Percentiles rank a stretch among this genome's conserved stretches.
Evolutionary conservation across 2,329 filamentous ascomycete species (phyloP).

Genomic region (Exophiala lecanii-corni): DNA sequence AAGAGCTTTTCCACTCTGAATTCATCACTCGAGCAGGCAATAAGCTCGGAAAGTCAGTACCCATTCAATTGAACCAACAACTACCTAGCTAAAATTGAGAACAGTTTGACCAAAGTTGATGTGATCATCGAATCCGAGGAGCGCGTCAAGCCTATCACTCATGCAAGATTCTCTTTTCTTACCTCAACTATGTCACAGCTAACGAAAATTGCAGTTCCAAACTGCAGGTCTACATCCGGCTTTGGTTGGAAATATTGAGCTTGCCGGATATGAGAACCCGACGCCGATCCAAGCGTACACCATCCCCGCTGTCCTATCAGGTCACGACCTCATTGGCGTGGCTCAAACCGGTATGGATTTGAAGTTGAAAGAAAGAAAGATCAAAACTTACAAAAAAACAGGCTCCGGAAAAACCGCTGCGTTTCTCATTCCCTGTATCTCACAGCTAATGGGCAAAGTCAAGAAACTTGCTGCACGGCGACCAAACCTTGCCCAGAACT

Average conservation of each 20-base stretch:
- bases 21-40: slow-evolving; percentile 52
- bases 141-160: slow-evolving; percentile 45
- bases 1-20: slow-evolving; percentile 63
- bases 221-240: slow-evolving; percentile 79
- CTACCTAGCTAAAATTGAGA: too few relatives aligned
- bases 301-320: slow-evolving; percentile 71
- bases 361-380: slow-evolving; percentile 12
- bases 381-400: slow-evolving; percentile 34
- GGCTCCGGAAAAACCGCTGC: slow-evolving; percentile 96
- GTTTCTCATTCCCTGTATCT: slow-evolving; percentile 83
- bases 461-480: slow-evolving; percentile 78
- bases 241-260: slow-evolving; percentile 70
- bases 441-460: slow-evolving; percentile 90
- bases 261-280: slow-evolving; percentile 65
- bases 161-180: slow-evolving; percentile 34
- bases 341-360: slow-evolving; percentile 74
- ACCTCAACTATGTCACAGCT: too few relatives aligned
- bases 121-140: slow-evolving; percentile 48
- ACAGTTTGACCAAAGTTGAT: slow-evolving; percentile 44
- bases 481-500: slow-evolving; percentile 56
- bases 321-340: slow-evolving; percentile 78
- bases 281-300: slow-evolving; percentile 87
- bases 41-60: slow-evolving; percentile 58
- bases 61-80: not conserved
- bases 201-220: slow-evolving; percentile 57